Evolutionary conservation across 352 stramenopile species (phyloP), one percentile per base, ranked within the genome.

Genomic region (Pythium dissimile): DNA sequence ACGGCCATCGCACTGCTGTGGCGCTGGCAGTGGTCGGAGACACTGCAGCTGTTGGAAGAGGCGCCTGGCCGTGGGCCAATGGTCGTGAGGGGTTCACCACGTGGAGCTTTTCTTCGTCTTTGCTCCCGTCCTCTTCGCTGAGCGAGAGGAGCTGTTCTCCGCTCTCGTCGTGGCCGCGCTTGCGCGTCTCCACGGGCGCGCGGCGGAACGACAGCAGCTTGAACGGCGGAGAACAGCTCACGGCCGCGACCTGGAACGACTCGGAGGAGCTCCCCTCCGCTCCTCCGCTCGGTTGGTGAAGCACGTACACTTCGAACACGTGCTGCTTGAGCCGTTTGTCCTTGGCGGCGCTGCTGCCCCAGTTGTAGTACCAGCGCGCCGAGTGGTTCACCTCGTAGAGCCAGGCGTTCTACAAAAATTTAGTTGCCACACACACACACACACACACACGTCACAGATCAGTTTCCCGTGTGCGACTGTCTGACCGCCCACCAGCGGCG

Each of bases 291-390:
- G 48, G 24, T 16, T 43, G 21, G 30, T 34, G 26, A 28, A 50
- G 30, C 18, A 59, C 42, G 21, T 32, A 59, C 13, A 46, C 55
- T 31, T 57, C 55, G 20, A 63, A 44, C 7, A 57, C 55, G 46
- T 63, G 55, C 16, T 63, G 35, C 35, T 23, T 55, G 18, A 39
- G 21, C 8, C 55, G 55, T 27, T 38, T 27, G 20, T 24, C 41
- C 26, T 38, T 63, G 18, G 45, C 39, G 12, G 55, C 55, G 27
- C 34, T 39, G 37, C 55, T 54, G 24, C 47, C 47, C 55, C 55
- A 63, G 35, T 38, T 39, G 38, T 63, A 63, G 44, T 63, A 63
- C 55, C 55, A 63, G 16, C 55, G 55, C 21, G 46, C 55, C 3
- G 42, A 26, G 34, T 32, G 32, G 27, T 62, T 62, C 20, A 62